Conservation (phyloP, 1,284 basidiomycete species). For the Farysia itapuensis region DNA sequence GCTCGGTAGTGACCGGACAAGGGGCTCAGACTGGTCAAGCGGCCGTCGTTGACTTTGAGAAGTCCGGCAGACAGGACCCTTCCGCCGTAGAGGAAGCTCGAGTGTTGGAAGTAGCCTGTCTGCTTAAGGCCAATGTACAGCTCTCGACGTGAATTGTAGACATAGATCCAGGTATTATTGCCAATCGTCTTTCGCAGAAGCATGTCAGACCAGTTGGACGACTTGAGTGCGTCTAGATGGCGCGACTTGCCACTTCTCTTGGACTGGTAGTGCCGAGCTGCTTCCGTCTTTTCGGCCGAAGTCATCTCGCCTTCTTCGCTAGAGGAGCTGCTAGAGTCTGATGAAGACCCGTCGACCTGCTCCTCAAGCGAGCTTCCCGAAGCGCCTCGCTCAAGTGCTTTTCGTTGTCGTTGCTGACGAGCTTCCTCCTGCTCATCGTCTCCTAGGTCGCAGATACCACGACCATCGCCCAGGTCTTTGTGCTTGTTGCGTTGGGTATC, state of each 20-base stretch:
- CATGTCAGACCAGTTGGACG: conserved; percentile 41
- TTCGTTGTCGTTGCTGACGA: conserved; percentile 10
- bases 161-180: conserved; percentile 49
- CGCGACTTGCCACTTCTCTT: conserved; percentile 28
- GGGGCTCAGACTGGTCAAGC: conserved; percentile 36
- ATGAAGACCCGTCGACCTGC: conserved; percentile 17
- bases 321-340: conserved; percentile 9
- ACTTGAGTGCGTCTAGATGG: conserved; percentile 24
- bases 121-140: conserved; percentile 50
- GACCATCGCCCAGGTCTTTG: conserved; percentile 50
- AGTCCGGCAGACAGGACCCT: conserved; percentile 47
- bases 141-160: conserved; percentile 47
- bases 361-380: conserved; percentile 29
- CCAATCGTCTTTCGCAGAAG: conserved; percentile 45
- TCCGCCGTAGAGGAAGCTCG: conserved; percentile 47
- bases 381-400: conserved; percentile 21
- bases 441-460: conserved; percentile 54
- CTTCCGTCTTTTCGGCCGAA: conserved; percentile 10
- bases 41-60: conserved; percentile 41
- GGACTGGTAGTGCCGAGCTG: conserved; percentile 28
- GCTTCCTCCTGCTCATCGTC: conserved; percentile 41
- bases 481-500: conserved; percentile 57
- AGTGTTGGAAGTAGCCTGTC: conserved; percentile 53
- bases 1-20: conserved; percentile 49
- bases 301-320: conserved; percentile 35